phyloP scores from a whole-genome alignment of 495 filamentous ascomycete species.

The Xylaria scruposa region DNA sequence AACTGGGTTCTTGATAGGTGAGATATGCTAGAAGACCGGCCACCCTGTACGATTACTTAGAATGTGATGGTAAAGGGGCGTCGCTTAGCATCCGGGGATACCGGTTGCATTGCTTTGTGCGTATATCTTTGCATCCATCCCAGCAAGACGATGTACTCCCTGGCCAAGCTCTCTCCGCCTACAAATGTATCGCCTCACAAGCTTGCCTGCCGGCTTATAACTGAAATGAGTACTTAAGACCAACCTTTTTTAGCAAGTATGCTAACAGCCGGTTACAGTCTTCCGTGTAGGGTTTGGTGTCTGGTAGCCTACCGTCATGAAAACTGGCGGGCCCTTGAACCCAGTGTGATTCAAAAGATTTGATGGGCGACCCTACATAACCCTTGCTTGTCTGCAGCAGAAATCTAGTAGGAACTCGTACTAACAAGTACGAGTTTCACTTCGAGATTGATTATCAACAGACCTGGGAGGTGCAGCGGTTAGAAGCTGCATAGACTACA shows the following conservation, averaged over 20 bases:
- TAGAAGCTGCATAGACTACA: background rate
- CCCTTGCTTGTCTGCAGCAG: background rate
- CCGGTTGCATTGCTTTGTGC: background rate
- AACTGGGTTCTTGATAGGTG: too few species aligned
- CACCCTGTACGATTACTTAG: background rate
- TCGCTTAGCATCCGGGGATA: background rate
- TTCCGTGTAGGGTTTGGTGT: background rate
- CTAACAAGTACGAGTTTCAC: background rate
- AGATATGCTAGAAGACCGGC: background rate
- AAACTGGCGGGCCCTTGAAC: background rate
- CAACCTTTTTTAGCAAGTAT: conserved; percentile 10
- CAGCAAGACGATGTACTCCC: background rate
- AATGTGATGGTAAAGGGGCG: conserved; percentile 11
- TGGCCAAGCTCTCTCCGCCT: background rate
- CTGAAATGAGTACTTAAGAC: background rate
- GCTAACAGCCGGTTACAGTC: conserved; percentile 13
- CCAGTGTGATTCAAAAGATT: background rate
- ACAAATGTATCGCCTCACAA: background rate
- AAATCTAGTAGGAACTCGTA: background rate
- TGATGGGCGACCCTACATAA: background rate
- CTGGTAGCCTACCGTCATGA: background rate
- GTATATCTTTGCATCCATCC: background rate
- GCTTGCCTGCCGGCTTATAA: conserved; percentile 8
- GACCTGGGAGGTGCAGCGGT: background rate
- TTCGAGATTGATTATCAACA: background rate